Conservation (phyloP, 805 yeast genomes). For the Teunomyces lycoperdinae region DNA sequence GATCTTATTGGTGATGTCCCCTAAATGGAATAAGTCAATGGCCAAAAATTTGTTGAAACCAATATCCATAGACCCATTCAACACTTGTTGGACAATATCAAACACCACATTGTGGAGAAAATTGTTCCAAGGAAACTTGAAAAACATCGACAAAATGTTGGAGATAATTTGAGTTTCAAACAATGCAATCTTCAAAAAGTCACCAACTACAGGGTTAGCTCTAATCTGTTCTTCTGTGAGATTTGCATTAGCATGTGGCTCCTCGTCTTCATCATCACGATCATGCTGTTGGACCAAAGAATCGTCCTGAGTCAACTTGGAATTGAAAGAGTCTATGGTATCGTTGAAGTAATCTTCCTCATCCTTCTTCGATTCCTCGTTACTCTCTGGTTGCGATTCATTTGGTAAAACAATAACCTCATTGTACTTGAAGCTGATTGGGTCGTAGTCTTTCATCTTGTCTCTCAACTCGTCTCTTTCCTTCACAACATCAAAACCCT, state of each 20-base stretch:
- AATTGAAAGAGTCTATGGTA: constrained; percentile 38
- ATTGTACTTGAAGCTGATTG: constrained; percentile 44
- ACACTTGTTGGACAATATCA: constrained; percentile 46
- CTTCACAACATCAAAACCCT: constrained; percentile 40
- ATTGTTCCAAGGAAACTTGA: constrained; percentile 47
- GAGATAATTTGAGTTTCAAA: constrained; percentile 43
- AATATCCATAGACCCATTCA: constrained; percentile 48
- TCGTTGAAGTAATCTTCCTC: constrained; percentile 18
- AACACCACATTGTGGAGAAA: constrained; percentile 47
- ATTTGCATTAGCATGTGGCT: constrained; percentile 44
- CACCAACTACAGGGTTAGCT: constrained; percentile 44
- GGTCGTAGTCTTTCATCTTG: constrained; percentile 42
- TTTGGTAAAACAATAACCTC: constrained; percentile 39
- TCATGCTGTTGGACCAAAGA: constrained; percentile 18
- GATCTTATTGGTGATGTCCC: constrained; percentile 40
- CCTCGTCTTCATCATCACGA: constrained; percentile 35
- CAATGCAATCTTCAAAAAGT: constrained; percentile 38
- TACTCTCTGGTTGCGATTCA: constrained; percentile 9
- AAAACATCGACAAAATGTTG: constrained; percentile 43
- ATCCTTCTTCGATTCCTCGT: constrained; percentile 7
- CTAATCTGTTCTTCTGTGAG: constrained; percentile 42
- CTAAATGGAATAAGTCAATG: constrained; percentile 57
- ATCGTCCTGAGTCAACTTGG: constrained; percentile 19
- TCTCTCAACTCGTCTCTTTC: constrained; percentile 36
- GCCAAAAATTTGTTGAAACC: constrained; percentile 47